Evolutionary conservation across 2,329 filamentous ascomycete genomes (phyloP), one percentile per base, ranked within the genome.

Genomic region (Geoglossum cookeanum): DNA sequence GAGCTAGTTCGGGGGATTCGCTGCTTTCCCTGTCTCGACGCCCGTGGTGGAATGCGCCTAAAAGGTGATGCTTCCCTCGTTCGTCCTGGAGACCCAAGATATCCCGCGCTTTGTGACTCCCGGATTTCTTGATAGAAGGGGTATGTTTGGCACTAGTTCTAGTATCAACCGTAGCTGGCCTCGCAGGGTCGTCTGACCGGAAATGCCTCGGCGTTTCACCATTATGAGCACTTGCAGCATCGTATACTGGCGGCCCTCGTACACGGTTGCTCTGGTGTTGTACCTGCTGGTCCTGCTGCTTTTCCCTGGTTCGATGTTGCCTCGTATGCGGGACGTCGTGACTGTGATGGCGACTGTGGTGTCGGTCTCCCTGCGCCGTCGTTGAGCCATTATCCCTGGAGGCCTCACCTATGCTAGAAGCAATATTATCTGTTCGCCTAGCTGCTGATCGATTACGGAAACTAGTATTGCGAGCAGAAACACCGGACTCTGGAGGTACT

Each of bases 171-270:
- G 37, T 53, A 3, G 49, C 5, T 35, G 49, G 49, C 33, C 32
- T 53, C 71, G 75, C 39, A 80, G 68, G 63, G 78, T 81, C 49
- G 9, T 30, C 15, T 1, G 49, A 53, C 37, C 37, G 49, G 30
- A 53, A 37, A 37, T 32, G 29, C 11, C 22, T 53, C 4, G 49
- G 49, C n/a, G n/a, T 32, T 53, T n/a, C 49, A 35, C 37, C 49
- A 3, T 53, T 30, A 17, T 37, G 49, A n/a, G 49, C 30, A 53
- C 49, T n/a, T 35, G 49, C 37, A 35, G 49, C 49, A 17, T 53
- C 49, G 13, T 53, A 53, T 37, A 53, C 29, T 5, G 37, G 49
- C 1, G 49, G 49, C 3, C 49, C 49, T 32, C 9, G 49, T 17
- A 5, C 7, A 15, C 30, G 27, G 30, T 37, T 35, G 30, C 30